Evolutionary conservation across 208 protist genomes (phyloP), one percentile per base, ranked within the genome.

Genomic region (Tritrichomonas foetus): DNA sequence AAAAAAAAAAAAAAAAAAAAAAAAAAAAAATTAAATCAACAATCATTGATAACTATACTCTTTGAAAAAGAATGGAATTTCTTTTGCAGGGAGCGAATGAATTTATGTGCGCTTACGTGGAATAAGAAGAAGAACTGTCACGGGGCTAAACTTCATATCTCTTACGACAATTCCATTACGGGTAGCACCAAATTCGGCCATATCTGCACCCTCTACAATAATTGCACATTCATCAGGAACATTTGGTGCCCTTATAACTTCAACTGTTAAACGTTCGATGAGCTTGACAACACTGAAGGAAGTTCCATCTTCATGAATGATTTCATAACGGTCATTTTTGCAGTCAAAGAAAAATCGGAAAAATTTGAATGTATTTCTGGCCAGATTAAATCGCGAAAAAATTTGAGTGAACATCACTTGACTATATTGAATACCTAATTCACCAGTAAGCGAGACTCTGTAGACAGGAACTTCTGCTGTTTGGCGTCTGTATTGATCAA

Each of bases 381-480:
- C 33, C 16, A 82, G 33, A 50, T 82, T 82, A 39, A 82, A 82
- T 3, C 39, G 33, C 30, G 74, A 82, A 41, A 82, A 82, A 11
- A 82, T 82, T 39, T 82, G 74, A 0, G 41, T 25, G 16, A 82
- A 82, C 39, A 82, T 82, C 3, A 50, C 39, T 30, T 33, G 74
- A 8, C 27, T 82, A 27, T 82, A 82, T 30, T 47, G 39, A 82
- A 82, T 82, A n/a, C 74, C 74, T 50, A 82, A 20, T 82, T 82
- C 74, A 1, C 74, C 74, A 27, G 74, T 82, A 50, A 82, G 8
- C 1, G 74, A 50, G 25, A 49, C 30, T 39, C 50, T 82, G 25
- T 50, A 82, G 1, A 20, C 30, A 82, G 74, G 74, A 82, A 82
- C 39, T 50, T n/a, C 33, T 22, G 74, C 74, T 14, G 30, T 14